These are phyloP conservation scores for Pleomassaria siparia DNA, from an alignment of 2,329 filamentous ascomycete species.

Conservation along the genomic window DNA sequence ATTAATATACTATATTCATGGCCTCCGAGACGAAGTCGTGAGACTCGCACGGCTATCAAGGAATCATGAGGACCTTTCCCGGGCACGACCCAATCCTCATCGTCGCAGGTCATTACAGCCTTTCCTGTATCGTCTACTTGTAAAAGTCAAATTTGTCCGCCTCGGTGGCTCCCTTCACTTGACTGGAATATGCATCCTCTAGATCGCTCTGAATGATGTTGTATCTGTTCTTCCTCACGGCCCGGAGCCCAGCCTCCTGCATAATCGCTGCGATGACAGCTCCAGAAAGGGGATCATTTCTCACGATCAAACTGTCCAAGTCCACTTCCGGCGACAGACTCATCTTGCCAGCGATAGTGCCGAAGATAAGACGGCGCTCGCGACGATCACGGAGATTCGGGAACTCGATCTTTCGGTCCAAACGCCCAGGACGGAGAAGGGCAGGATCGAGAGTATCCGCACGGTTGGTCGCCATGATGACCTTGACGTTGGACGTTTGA, in stretches of 20 bases:
- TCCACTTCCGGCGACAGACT: conserved; percentile 95
- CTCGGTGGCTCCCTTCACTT: conserved; percentile 83
- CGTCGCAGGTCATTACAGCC: too few relatives aligned
- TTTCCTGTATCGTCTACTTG: too few relatives aligned
- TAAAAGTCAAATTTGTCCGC: conserved; percentile 75
- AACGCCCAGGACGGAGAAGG: conserved; percentile 86
- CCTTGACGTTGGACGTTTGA: conserved; percentile 98
- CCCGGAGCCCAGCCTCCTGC: conserved; percentile 94
- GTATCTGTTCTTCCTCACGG: conserved; percentile 96
- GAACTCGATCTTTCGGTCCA: conserved; percentile 99
- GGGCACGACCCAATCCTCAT: too few relatives aligned
- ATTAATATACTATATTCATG: too few relatives aligned
- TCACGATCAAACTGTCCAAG: conserved; percentile 90
- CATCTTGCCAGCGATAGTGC: conserved; percentile 97
- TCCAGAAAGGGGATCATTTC: conserved; percentile 92
- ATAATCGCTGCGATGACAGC: conserved; percentile 98
- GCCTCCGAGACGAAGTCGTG: too few relatives aligned
- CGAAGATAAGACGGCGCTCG: conserved; percentile 94
- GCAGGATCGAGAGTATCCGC: conserved; percentile 96
- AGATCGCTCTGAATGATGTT: conserved; percentile 98
- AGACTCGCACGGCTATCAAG: too few relatives aligned
- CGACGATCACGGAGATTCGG: conserved; percentile 90
- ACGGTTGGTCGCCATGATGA: conserved; percentile 99
- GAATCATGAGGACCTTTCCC: too few relatives aligned
- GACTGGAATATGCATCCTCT: conserved; percentile 94